Base-by-base conservation (phyloP, 108 stramenopile species). In the Pseudonitzschia multiseries region DNA sequence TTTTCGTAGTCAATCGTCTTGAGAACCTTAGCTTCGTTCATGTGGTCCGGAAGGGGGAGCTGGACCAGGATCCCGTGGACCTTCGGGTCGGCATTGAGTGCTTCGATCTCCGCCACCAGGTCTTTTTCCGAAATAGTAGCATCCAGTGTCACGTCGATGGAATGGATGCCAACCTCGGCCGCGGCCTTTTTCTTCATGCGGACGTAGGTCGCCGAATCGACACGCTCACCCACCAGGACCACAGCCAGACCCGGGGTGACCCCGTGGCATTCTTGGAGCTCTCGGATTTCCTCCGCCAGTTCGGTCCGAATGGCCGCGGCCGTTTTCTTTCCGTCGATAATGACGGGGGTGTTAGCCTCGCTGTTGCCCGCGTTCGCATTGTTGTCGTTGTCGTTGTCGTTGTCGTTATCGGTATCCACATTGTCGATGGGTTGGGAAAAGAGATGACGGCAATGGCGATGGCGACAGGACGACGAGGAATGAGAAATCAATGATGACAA, bases 1-100 rank as follows among this genome's bases (percentile, higher is more conserved):
- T 98, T 97, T 36, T 80, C 79, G 0, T 82, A 87, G 31, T 68
- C 60, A 6, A 87, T 91, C 1, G 85, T 81, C 41, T 78, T 59
- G 33, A 96, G 81, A 10, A 98, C 88, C 33, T 48, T 77, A 1
- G 78, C 74, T 71, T 97, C 96, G 69, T 94, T 66, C 26, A 98
- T 88, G 54, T 96, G 93, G 20, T 56, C 51, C 5, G 98, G 98
- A 10, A 98, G 70, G 2, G 98, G 98, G 31, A 98, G 83, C 83
- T 98, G 98, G 13, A 98, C 96, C 48, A 98, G 80, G 70, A 98
- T 98, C 1, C 97, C 96, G 79, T 98, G 94, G 21, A 98, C 93
- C 18, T 69, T 66, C 1, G 75, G 65, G 65, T 96, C 88, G 13
- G 69, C 83, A 63, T 97, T 98, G 66, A 93, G 83, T n/a, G 80